These are phyloP conservation scores for Monosporascus sp. DNA, from an alignment of 2,329 filamentous ascomycete species.

Conservation along the genomic window DNA sequence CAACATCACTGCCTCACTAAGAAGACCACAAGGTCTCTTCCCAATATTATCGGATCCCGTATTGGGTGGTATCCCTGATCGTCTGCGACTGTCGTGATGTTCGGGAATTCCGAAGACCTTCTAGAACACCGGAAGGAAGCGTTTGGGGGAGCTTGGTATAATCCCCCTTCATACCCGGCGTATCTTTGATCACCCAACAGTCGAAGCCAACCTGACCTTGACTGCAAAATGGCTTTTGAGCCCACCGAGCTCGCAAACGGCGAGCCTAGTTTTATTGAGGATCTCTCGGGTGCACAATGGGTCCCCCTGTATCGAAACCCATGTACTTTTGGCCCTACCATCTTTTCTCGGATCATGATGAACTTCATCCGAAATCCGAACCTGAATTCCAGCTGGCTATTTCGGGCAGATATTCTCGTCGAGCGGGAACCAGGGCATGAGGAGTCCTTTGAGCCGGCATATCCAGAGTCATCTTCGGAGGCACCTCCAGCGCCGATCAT, in stretches of 20 bases:
- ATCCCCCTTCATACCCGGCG: background rate
- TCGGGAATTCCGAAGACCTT: background rate
- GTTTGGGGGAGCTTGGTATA: background rate
- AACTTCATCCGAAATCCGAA: conserved; percentile 77
- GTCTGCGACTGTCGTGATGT: background rate
- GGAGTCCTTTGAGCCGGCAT: conserved; percentile 21
- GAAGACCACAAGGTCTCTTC: too few relatives aligned
- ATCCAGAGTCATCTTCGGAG: conserved; percentile 15
- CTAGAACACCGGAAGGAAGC: background rate
- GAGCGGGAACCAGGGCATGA: conserved; percentile 38
- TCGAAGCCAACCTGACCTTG: conserved; percentile 3
- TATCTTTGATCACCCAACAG: background rate
- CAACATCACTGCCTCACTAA: too few relatives aligned
- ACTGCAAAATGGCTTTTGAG: conserved; percentile 27
- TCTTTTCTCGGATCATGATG: conserved; percentile 64
- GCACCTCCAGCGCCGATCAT: conserved; percentile 28
- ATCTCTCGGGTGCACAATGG: conserved; percentile 39
- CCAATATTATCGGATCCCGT: too few relatives aligned
- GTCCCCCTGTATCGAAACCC: conserved; percentile 47
- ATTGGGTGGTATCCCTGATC: too few relatives aligned
- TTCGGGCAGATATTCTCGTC: conserved; percentile 69
- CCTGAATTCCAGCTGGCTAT: conserved; percentile 70
- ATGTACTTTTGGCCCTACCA: conserved; percentile 58
- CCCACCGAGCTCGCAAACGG: conserved; percentile 29
- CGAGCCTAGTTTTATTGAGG: conserved; percentile 29